Percentiles rank a stretch among this genome's conserved stretches.
These are phyloP conservation scores for Antitrichia curtipendula DNA, from an alignment of 225 moss, liverwort and hornwort species.

Conservation along the genomic window DNA sequence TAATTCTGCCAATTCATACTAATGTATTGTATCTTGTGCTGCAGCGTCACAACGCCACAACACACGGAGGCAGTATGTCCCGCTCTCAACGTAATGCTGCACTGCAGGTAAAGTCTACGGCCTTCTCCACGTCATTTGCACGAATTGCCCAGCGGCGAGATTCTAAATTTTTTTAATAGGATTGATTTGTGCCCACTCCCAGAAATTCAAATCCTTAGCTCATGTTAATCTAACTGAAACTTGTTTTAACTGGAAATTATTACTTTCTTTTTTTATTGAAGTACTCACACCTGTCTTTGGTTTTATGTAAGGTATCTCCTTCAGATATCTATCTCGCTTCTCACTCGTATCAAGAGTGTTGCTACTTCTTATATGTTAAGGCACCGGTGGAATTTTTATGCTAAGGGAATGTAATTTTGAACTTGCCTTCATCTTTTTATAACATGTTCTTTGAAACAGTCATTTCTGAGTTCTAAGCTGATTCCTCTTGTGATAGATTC, in stretches of 20 bases:
- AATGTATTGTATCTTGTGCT: not conserved
- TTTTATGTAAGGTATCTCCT: not conserved
- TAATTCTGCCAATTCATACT: not conserved
- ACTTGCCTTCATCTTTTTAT: not conserved
- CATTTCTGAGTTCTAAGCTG: not conserved
- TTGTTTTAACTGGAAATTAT: not conserved
- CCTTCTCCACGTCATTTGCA: not conserved
- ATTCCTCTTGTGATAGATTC: constrained; percentile 24
- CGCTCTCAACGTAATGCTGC: constrained; percentile 96
- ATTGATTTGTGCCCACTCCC: not conserved
- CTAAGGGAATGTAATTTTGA: not conserved
- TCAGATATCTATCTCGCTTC: not conserved
- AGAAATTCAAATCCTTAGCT: not conserved
- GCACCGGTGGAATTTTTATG: not conserved
- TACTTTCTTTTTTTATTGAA: not conserved
- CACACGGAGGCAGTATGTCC: constrained; percentile 95
- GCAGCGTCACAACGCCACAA: constrained; percentile 94
- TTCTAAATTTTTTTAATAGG: not conserved
- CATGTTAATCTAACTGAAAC: not conserved
- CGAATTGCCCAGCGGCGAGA: not conserved
- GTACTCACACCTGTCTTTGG: not conserved
- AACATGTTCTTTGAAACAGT: not conserved
- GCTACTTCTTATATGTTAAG: not conserved
- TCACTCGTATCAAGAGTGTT: not conserved
- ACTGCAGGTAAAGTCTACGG: constrained; percentile 48